Evolutionary conservation across 2,329 filamentous ascomycete genomes (phyloP).

Genomic region (Ceratocystis ficicola): DNA sequence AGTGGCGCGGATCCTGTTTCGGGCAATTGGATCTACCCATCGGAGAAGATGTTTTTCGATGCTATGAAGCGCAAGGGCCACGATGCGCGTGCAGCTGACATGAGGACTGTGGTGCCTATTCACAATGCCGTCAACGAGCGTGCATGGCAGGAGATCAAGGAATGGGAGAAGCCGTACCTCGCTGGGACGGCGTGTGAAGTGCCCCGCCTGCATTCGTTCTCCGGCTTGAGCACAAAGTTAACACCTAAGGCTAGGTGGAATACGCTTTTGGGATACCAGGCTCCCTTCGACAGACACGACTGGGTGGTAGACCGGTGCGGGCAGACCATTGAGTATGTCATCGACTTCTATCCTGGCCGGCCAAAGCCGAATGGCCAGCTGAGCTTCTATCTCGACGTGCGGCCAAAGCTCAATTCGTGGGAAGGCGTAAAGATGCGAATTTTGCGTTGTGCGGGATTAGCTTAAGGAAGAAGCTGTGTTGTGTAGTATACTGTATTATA

Average conservation of each 20-base stretch:
- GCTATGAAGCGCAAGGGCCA: slow-evolving; percentile 88
- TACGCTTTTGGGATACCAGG: slow-evolving; percentile 71
- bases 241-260: slow-evolving; percentile 77
- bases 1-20: slow-evolving; percentile 54
- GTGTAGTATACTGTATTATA: slow-evolving; percentile 25
- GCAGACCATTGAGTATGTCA: slow-evolving; percentile 78
- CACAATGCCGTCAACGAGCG: slow-evolving; percentile 98
- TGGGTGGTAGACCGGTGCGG: slow-evolving; percentile 94
- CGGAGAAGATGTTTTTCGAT: slow-evolving; percentile 94
- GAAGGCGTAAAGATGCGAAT: slow-evolving; percentile 57
- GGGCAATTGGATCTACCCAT: slow-evolving; percentile 96
- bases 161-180: slow-evolving; percentile 66
- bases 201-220: slow-evolving; percentile 72
- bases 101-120: slow-evolving; percentile 86
- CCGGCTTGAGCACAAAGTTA: slow-evolving; percentile 55
- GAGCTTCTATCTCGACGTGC: slow-evolving; percentile 56
- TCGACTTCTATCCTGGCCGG: slow-evolving; percentile 86
- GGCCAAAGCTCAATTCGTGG: slow-evolving; percentile 56
- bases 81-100: slow-evolving; percentile 58
- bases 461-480: slow-evolving; percentile 26
- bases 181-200: slow-evolving; percentile 49
- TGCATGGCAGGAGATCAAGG: slow-evolving; percentile 82
- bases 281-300: slow-evolving; percentile 91
- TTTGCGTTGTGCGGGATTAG: slow-evolving; percentile 37
- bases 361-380: slow-evolving; percentile 31